Percentiles rank a stretch among this genome's conserved stretches.
phyloP scores from a whole-genome alignment of 257 asterid genomes.

The Petrea volubilis region DNA sequence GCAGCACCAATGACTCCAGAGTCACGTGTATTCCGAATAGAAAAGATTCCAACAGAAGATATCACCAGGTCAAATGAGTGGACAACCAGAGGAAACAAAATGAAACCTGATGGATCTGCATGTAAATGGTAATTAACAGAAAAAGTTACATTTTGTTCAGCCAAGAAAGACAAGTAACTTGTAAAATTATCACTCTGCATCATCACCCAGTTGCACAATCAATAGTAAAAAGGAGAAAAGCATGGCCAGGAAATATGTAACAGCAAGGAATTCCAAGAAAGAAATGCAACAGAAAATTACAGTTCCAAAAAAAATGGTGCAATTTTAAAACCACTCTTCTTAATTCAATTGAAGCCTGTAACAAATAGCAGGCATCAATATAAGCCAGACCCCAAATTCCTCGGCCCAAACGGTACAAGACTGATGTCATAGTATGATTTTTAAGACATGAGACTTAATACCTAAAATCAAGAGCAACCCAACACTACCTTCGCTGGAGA shows the following conservation, averaged over 20 bases:
- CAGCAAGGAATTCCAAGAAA: not conserved
- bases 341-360: not conserved
- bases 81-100: slow-evolving; percentile 95
- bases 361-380: not conserved
- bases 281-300: not conserved
- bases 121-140: slow-evolving; percentile 18
- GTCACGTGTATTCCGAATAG: slow-evolving; percentile 76
- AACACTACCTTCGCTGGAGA: slow-evolving; percentile 13
- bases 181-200: slow-evolving; percentile 7
- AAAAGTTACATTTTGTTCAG: slow-evolving; percentile 5
- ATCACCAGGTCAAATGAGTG: slow-evolving; percentile 97
- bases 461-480: not conserved
- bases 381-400: not conserved
- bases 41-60: slow-evolving; percentile 89
- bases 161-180: not conserved
- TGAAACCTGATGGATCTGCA: slow-evolving; percentile 99
- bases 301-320: not conserved
- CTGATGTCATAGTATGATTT: slow-evolving; percentile 3
- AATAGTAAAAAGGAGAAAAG: slow-evolving; percentile 1
- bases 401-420: not conserved
- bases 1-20: slow-evolving; percentile 74
- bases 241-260: not conserved
- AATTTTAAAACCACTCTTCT: not conserved
- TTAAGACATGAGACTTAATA: not conserved
- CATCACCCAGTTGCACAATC: slow-evolving; percentile 8